Evolutionary conservation across 2,329 filamentous ascomycete species (phyloP).

Genomic region (Bisporella sp.): DNA sequence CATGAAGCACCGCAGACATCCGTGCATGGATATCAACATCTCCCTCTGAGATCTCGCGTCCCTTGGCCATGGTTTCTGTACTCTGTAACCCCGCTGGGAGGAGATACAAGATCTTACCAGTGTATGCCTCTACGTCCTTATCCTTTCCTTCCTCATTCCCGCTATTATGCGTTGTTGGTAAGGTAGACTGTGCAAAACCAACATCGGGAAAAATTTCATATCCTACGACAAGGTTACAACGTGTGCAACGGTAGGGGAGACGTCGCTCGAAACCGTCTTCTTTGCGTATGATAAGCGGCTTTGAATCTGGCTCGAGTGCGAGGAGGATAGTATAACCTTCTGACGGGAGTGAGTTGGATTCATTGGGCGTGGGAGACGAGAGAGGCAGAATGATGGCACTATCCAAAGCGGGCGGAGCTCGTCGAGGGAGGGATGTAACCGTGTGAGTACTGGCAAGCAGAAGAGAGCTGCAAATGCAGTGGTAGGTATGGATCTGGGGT

Average conservation of each 20-base stretch:
- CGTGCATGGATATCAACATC: neutral
- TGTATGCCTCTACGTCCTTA: slow-evolving; percentile 23
- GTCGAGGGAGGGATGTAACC: slow-evolving; percentile 44
- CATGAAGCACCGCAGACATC: neutral
- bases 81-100: slow-evolving; percentile 51
- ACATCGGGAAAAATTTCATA: slow-evolving; percentile 49
- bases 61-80: slow-evolving; percentile 46
- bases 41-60: slow-evolving; percentile 13
- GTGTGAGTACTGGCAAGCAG: slow-evolving; percentile 51
- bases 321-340: slow-evolving; percentile 41
- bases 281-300: slow-evolving; percentile 43
- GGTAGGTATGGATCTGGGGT: slow-evolving; percentile 42
- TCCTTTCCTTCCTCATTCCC: slow-evolving; percentile 29
- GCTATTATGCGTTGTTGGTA: neutral
- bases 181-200: slow-evolving; percentile 13
- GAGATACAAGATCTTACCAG: slow-evolving; percentile 46
- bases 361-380: slow-evolving; percentile 21
- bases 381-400: slow-evolving; percentile 51
- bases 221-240: slow-evolving; percentile 54
- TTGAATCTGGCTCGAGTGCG: slow-evolving; percentile 38
- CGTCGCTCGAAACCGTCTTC: slow-evolving; percentile 64
- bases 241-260: slow-evolving; percentile 47
- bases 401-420: slow-evolving; percentile 39
- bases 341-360: slow-evolving; percentile 12
- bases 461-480: slow-evolving; percentile 61